Conservation (phyloP, 2,329 filamentous ascomycete species). For the Metarhizium anisopliae region DNA sequence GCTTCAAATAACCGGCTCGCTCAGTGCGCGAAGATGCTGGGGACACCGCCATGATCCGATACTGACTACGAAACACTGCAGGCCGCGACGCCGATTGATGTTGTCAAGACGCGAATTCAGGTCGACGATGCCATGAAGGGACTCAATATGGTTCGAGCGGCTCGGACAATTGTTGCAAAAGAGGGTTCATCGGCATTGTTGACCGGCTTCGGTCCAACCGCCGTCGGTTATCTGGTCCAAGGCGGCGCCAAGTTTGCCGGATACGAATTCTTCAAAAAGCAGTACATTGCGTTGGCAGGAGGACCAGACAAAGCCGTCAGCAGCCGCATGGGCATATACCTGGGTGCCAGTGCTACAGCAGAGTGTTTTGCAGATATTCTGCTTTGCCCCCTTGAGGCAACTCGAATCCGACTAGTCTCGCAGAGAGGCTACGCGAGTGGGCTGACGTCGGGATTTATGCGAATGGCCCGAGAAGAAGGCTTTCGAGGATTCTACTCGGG, state of each 20-base stretch:
- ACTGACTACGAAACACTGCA: slow-evolving; percentile 14
- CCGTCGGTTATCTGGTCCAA: slow-evolving; percentile 82
- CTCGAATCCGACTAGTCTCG: slow-evolving; percentile 67
- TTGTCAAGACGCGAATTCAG: slow-evolving; percentile 88
- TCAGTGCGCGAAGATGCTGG: neutral
- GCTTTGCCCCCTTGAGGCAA: slow-evolving; percentile 86
- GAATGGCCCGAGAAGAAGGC: slow-evolving; percentile 69
- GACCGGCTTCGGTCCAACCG: slow-evolving; percentile 78
- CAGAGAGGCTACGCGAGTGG: slow-evolving; percentile 70
- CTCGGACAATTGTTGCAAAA: slow-evolving; percentile 65
- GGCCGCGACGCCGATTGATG: slow-evolving; percentile 49
- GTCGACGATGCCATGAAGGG: slow-evolving; percentile 82
- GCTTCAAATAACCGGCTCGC: neutral
- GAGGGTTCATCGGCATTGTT: slow-evolving; percentile 74
- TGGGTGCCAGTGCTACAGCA: slow-evolving; percentile 59
- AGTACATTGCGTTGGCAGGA: slow-evolving; percentile 62
- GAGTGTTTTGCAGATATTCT: slow-evolving; percentile 71
- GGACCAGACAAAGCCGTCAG: slow-evolving; percentile 35
- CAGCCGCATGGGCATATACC: slow-evolving; percentile 54
- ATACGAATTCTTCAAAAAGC: slow-evolving; percentile 92
- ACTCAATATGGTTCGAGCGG: slow-evolving; percentile 71
- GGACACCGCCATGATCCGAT: neutral
- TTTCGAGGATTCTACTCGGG: slow-evolving; percentile 81
- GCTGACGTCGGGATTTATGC: slow-evolving; percentile 61
- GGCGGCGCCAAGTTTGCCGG: slow-evolving; percentile 87